Evolutionary conservation across 768 basidiomycete species (phyloP), one percentile per base, ranked within the genome.

Genomic region (Mrakia blollopis): DNA sequence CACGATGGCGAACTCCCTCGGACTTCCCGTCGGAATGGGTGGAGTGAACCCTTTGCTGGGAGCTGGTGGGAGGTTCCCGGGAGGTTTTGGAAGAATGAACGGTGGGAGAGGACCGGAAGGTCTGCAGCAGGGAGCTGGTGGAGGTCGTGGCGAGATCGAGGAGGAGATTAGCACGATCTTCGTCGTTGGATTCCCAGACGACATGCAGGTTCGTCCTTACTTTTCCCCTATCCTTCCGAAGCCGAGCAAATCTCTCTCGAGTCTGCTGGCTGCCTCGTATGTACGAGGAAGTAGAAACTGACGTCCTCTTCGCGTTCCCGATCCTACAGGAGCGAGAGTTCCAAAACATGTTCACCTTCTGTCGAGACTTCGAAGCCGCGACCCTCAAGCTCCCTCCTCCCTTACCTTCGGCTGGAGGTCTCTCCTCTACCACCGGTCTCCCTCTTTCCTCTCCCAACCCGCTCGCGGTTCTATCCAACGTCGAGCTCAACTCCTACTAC

Each of bases 321-420:
- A 50, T 50, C 18, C 7, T 37, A 62, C 80, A 98, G 94, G 97
- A 98, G 86, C 93, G 97, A 41, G 97, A 99, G 85, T 99, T 98
- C 84, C 93, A 96, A 84, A 98, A 98, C 83, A 96, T 99, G 92
- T 99, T 99, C 83, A 93, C 94, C 11, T 99, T 99, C 81, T 93
- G 92, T 4, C 85, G 88, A 0, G 97, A 94, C 16, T 99, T 98
- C 81, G 97, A 98, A 83, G 97, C 95, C 32, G 96, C 97, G 11
- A 97, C 95, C 9, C 87, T 99, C 80, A 99, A 98, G 87, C 93
- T 96, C 77, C 97, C 97, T 1, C 76, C 76, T 37, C 47, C 60
- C 10, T 23, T 30, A 18, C 30, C n/a, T 28, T 61, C 63, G 13
- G 14, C 65, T 7, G 65, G 65, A 37, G 50, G 52, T 44, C 32